These are phyloP conservation scores for Wakefieldia striispora DNA, from an alignment of 768 basidiomycete species.

Conservation along the genomic window DNA sequence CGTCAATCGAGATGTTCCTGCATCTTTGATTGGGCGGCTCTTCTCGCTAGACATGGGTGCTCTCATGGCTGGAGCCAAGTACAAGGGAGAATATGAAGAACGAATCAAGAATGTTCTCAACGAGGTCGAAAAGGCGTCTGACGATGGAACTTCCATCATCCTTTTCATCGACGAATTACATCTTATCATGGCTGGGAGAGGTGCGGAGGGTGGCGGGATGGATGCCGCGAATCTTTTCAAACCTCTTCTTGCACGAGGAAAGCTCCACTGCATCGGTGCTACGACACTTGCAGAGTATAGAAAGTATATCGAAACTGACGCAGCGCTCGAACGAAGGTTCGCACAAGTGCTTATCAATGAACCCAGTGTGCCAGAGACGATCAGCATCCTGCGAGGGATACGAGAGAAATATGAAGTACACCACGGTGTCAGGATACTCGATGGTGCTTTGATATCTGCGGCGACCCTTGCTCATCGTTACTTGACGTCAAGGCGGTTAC, in stretches of 20 bases:
- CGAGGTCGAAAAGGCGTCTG: slow-evolving; percentile 87
- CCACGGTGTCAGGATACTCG: slow-evolving; percentile 86
- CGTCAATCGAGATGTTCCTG: slow-evolving; percentile 88
- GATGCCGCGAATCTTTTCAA: slow-evolving; percentile 93
- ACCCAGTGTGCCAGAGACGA: slow-evolving; percentile 83
- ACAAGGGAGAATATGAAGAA: slow-evolving; percentile 97
- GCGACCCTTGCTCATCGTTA: slow-evolving; percentile 93
- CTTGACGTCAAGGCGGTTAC: slow-evolving; percentile 74
- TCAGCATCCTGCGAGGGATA: slow-evolving; percentile 92
- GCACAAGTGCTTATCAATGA: slow-evolving; percentile 94
- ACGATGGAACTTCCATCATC: slow-evolving; percentile 77
- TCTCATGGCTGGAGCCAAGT: slow-evolving; percentile 89
- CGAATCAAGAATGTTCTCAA: slow-evolving; percentile 89
- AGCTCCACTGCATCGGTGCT: slow-evolving; percentile 77
- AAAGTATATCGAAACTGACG: slow-evolving; percentile 91
- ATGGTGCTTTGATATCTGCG: slow-evolving; percentile 84
- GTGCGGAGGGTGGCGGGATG: slow-evolving; percentile 84
- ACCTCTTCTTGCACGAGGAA: slow-evolving; percentile 86
- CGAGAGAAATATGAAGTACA: slow-evolving; percentile 92
- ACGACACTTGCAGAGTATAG: slow-evolving; percentile 92
- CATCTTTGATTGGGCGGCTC: slow-evolving; percentile 65
- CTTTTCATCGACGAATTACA: slow-evolving; percentile 96
- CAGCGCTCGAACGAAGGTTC: slow-evolving; percentile 87
- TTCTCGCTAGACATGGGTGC: slow-evolving; percentile 94
- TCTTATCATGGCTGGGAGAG: slow-evolving; percentile 88